Evolutionary conservation across 306 rosid species (phyloP), one percentile per base, ranked within the genome.

Genomic region (Elaeagnus macrophylla): DNA sequence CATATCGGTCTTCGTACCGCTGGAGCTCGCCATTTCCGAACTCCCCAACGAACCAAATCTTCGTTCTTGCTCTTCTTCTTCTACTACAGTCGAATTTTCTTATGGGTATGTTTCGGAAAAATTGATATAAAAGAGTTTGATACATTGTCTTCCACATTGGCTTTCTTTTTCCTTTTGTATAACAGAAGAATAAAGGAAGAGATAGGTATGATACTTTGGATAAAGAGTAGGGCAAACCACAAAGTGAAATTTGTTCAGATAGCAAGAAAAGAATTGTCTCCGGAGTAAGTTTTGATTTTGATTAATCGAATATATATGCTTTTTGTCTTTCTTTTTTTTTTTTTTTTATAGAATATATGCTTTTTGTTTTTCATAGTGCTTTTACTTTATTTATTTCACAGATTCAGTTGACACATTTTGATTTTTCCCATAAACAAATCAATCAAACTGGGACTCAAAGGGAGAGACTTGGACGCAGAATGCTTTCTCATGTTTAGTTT

Each of bases 1-100:
- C 47, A 9, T 51, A 25, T 71, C 80, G 62, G 55, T 60, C 80
- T 74, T 87, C 53, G 87, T 72, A 57, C 96, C 89, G 73, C 96
- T 91, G 49, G 95, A 54, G 65, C 94, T 82, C 50, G 96, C 99
- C 99, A 87, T 87, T 49, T 5, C 32, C 32, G 4, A 25, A 1
- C 40, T 50, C 41, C 62, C 44, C 46, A 32, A 43, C 63, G 14
- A 49, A 52, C 56, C 68, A 40, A 25, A 7, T 59, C 64, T 25
- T 14, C 43, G 11, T 59, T 43, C 15, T 59, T 10, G n/a, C 38
- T 1, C 14, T 44, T 12, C 13, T 14, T 25, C 37, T 20, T 35
- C 14, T 45, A 25, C 8, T 14, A 17, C 12, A 7, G 6, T 7
- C 8, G 50, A 16, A n/a, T 37, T 36, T 6, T 32, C 53, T 50